Evolutionary conservation across 371 early-diverging fungal species (phyloP).

Genomic region (Cokeromyces recurvatus): DNA sequence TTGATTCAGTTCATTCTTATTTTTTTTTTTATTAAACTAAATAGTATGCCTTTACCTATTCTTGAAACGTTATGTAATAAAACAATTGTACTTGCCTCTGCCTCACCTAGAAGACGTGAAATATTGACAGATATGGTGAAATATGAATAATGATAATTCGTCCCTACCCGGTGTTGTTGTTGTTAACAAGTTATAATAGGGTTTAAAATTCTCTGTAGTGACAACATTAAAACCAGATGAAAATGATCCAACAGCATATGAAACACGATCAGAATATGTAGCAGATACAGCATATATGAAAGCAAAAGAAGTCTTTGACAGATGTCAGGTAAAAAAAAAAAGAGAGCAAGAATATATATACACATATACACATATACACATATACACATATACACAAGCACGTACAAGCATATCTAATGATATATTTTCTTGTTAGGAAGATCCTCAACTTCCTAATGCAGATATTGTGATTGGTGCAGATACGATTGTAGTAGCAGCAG

Average conservation of each 20-base stretch:
- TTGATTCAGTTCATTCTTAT: too few species aligned
- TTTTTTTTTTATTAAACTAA: too few species aligned
- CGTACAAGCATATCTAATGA: too few species aligned
- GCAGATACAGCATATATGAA: constrained; percentile 36
- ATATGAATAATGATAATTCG: too few species aligned
- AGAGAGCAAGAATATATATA: too few species aligned
- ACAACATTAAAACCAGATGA: constrained; percentile 33
- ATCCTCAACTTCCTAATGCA: constrained; percentile 28
- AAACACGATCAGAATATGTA: constrained; percentile 27
- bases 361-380: too few species aligned
- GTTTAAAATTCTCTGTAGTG: constrained; percentile 59
- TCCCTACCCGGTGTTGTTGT: too few species aligned
- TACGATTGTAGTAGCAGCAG: constrained; percentile 76
- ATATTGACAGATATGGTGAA: constrained; percentile 61
- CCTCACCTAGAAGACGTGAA: constrained; percentile 77
- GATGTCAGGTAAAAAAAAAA: constrained; percentile 31
- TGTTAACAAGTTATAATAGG: too few species aligned
- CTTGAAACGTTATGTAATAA: too few species aligned
- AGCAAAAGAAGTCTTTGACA: constrained; percentile 31
- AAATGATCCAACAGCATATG: constrained; percentile 25
- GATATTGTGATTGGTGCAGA: constrained; percentile 78
- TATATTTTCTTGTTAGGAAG: constrained; percentile 20
- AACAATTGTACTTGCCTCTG: constrained; percentile 73
- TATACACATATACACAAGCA: too few species aligned
- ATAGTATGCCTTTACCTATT: too few species aligned